Percentiles rank a stretch among this genome's conserved stretches.
Conservation (phyloP, 495 filamentous ascomycete species). For the Pyrenula massariospora region DNA sequence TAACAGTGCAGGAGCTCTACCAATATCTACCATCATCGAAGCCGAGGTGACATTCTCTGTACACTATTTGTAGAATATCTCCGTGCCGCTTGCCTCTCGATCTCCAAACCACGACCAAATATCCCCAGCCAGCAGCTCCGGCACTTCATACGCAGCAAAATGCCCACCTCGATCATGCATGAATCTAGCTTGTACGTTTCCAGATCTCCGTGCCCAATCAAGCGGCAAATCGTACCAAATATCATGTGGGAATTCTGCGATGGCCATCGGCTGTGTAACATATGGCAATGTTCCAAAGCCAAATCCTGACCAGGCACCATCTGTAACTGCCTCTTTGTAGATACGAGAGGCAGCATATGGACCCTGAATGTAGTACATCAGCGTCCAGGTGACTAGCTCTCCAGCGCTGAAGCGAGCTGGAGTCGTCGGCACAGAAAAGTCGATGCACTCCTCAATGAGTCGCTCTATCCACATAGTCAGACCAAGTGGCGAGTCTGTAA, state of each 20-base stretch:
- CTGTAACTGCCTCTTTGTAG: slow-evolving; percentile 14
- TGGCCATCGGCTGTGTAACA: slow-evolving; percentile 9
- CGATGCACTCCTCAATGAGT: slow-evolving; percentile 13
- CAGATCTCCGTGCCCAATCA: slow-evolving; percentile 5
- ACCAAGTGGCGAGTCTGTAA: slow-evolving; percentile 20
- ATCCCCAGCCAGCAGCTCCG: slow-evolving; percentile 29
- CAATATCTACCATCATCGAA: too few relatives aligned
- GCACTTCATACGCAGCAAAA: slow-evolving; percentile 40
- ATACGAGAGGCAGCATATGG: slow-evolving; percentile 15
- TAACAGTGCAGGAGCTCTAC: too few relatives aligned
- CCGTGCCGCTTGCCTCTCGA: slow-evolving; percentile 1
- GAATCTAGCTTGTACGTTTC: slow-evolving; percentile 9
- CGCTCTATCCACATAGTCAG: slow-evolving; percentile 27
- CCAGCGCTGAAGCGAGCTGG: slow-evolving; percentile 18
- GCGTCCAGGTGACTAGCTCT: slow-evolving; percentile 23
- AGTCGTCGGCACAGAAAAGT: slow-evolving; percentile 16
- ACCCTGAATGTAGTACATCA: slow-evolving; percentile 24
- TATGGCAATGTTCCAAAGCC: slow-evolving; percentile 4
- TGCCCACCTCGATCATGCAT: slow-evolving; percentile 29
- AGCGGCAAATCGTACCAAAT: slow-evolving; percentile 8
- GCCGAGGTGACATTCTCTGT: too few relatives aligned
- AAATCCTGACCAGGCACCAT: slow-evolving; percentile 3
- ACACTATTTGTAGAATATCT: slow-evolving; percentile 1
- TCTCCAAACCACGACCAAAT: slow-evolving; percentile 5
- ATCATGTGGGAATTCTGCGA: slow-evolving; percentile 11